Conservation (phyloP, 768 basidiomycete genomes). For the Collybia mongolica region DNA sequence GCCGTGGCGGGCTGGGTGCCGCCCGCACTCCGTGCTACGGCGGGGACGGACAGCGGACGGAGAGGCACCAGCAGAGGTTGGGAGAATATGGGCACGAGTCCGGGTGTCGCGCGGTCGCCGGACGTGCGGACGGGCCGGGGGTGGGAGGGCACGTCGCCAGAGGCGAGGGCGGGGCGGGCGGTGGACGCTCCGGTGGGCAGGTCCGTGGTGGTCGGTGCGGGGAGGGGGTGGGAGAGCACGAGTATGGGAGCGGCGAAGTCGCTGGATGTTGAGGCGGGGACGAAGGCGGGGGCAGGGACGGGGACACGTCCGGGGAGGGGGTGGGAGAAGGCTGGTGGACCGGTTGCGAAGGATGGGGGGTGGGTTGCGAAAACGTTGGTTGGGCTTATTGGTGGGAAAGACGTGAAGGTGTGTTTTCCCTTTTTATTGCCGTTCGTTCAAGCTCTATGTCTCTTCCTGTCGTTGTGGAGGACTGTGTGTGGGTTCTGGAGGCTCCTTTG, state of each 20-base stretch:
- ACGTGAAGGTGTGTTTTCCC: conserved; percentile 46
- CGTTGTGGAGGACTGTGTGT: too few relatives aligned
- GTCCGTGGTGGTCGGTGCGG: too few relatives aligned
- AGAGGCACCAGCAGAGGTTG: conserved; percentile 48
- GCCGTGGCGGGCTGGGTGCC: conserved; percentile 66
- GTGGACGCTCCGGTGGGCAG: too few relatives aligned
- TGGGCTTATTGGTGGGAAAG: conserved; percentile 45
- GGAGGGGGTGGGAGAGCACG: too few relatives aligned
- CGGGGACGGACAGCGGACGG: conserved; percentile 34
- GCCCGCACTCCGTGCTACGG: conserved; percentile 46
- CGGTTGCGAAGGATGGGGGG: conserved; percentile 36
- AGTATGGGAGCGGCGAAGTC: too few relatives aligned
- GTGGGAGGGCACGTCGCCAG: conserved; percentile 39
- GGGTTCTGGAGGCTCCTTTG: too few relatives aligned
- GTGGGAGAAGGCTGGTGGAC: too few relatives aligned
- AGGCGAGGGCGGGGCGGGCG: neutral
- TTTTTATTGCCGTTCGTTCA: too few relatives aligned
- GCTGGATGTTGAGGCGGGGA: conserved; percentile 33
- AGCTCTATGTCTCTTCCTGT: too few relatives aligned
- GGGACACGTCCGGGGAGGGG: too few relatives aligned
- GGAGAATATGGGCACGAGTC: conserved; percentile 56
- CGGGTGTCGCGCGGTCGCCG: conserved; percentile 24
- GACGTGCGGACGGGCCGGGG: neutral
- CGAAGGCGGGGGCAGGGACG: neutral
- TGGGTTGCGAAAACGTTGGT: conserved; percentile 60